A percentile compares a stretch with the other conserved stretches of the same genome.
phyloP scores from a whole-genome alignment of 176 grass and related monocot genomes.

The Dactylis glomerata region DNA sequence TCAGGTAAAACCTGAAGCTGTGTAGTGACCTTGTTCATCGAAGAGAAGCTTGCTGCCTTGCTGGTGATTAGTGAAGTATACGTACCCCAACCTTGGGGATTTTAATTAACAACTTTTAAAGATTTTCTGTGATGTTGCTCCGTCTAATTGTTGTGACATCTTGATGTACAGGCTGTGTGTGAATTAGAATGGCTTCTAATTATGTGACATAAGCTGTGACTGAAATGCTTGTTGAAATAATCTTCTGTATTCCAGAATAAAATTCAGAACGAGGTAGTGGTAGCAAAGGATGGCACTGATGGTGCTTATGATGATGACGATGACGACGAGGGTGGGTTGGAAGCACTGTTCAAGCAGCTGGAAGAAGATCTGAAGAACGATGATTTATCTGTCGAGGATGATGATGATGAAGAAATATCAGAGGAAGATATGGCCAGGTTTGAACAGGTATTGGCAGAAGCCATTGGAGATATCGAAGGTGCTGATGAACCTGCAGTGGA shows the following conservation, averaged over 20 bases:
- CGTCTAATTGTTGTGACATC: neutral
- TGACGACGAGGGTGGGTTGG: slow-evolving; percentile 53
- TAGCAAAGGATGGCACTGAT: slow-evolving; percentile 25
- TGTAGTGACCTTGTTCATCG: neutral
- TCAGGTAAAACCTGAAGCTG: neutral
- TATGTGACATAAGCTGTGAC: neutral
- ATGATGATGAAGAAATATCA: slow-evolving; percentile 67
- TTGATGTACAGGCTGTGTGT: neutral
- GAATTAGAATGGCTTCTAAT: no score
- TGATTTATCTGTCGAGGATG: slow-evolving; percentile 49
- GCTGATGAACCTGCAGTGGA: slow-evolving; percentile 33
- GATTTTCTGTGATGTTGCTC: neutral
- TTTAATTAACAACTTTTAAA: neutral
- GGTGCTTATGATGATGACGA: slow-evolving; percentile 6
- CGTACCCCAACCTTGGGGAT: neutral
- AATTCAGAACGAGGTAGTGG: slow-evolving; percentile 31
- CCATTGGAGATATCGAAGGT: slow-evolving; percentile 42
- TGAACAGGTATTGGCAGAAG: slow-evolving; percentile 71
- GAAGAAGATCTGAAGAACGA: slow-evolving; percentile 83
- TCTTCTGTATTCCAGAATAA: slow-evolving; percentile 31
- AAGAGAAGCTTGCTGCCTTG: neutral
- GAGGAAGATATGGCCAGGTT: slow-evolving; percentile 80
- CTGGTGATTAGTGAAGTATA: neutral
- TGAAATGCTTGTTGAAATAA: neutral
- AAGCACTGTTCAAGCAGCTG: slow-evolving; percentile 75